Evolutionary conservation across 2,329 filamentous ascomycete genomes (phyloP).

Genomic region (Hymenoscyphus salicellus): DNA sequence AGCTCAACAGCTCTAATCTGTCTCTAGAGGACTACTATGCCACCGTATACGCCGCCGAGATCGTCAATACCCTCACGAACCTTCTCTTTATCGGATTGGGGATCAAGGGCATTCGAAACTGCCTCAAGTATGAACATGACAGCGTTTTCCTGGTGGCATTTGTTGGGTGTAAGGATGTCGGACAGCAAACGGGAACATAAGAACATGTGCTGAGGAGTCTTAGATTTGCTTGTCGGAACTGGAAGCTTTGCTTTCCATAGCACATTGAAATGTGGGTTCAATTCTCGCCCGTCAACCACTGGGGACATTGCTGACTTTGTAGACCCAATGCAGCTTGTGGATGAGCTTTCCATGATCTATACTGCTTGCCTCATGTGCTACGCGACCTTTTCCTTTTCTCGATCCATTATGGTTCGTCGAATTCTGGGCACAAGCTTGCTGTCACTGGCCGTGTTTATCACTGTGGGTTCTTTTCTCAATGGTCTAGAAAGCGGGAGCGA

Average conservation of each 20-base stretch:
- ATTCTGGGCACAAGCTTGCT: slow-evolving; percentile 51
- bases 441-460: slow-evolving; percentile 57
- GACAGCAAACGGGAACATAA: neutral
- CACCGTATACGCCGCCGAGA: slow-evolving; percentile 71
- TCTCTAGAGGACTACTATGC: slow-evolving; percentile 66
- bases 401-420: slow-evolving; percentile 44
- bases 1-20: neutral
- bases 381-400: slow-evolving; percentile 64
- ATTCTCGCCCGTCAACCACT: neutral
- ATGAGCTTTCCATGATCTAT: slow-evolving; percentile 71
- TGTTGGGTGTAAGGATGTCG: slow-evolving; percentile 33
- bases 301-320: slow-evolving; percentile 8
- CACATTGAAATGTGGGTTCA: slow-evolving; percentile 40
- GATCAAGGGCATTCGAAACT: slow-evolving; percentile 70
- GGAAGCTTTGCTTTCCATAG: slow-evolving; percentile 42
- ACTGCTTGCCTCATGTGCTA: slow-evolving; percentile 68
- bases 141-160: slow-evolving; percentile 70
- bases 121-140: slow-evolving; percentile 69
- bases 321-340: slow-evolving; percentile 70
- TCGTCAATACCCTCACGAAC: slow-evolving; percentile 80
- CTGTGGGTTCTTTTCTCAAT: slow-evolving; percentile 39
- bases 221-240: slow-evolving; percentile 38
- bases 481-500: slow-evolving; percentile 49
- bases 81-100: slow-evolving; percentile 77
- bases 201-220: slow-evolving; percentile 3